Conservation (phyloP, 495 filamentous ascomycete genomes). For the Choiromyces venosus region DNA sequence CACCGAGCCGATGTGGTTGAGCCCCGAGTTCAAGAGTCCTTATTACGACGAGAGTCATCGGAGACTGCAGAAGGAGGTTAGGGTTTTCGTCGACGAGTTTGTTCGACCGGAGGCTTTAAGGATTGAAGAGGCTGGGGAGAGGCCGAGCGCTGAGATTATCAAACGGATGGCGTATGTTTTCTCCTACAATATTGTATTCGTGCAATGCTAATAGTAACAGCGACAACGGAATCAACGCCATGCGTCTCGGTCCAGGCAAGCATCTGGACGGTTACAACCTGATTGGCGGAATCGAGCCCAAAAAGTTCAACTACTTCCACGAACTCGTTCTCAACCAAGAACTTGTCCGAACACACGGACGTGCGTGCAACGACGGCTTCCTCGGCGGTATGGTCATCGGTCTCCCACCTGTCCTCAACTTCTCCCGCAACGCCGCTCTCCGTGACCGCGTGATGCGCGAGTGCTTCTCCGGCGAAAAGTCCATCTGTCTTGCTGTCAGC, state of each 20-base stretch:
- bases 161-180: conserved; percentile 58
- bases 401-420: conserved; percentile 75
- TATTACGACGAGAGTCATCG: conserved; percentile 78
- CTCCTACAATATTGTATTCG: too few species aligned
- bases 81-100: conserved; percentile 67
- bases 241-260: conserved; percentile 78
- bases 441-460: conserved; percentile 64
- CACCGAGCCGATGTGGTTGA: conserved; percentile 69
- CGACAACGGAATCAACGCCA: conserved; percentile 65
- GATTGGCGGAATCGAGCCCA: conserved; percentile 63
- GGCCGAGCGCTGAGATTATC: conserved; percentile 71
- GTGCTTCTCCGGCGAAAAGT: conserved; percentile 73
- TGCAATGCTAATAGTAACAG: not conserved
- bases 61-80: conserved; percentile 62
- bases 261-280: conserved; percentile 67
- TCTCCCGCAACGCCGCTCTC: conserved; percentile 60
- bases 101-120: conserved; percentile 69
- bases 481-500: conserved; percentile 80
- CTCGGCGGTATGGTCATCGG: conserved; percentile 74
- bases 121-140: conserved; percentile 69
- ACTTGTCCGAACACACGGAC: conserved; percentile 59
- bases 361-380: conserved; percentile 59
- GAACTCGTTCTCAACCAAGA: conserved; percentile 74
- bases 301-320: conserved; percentile 86
- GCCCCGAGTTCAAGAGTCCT: conserved; percentile 69